Evolutionary conservation across 306 rosid genomes (phyloP).

Genomic region (Inga oerstediana): DNA sequence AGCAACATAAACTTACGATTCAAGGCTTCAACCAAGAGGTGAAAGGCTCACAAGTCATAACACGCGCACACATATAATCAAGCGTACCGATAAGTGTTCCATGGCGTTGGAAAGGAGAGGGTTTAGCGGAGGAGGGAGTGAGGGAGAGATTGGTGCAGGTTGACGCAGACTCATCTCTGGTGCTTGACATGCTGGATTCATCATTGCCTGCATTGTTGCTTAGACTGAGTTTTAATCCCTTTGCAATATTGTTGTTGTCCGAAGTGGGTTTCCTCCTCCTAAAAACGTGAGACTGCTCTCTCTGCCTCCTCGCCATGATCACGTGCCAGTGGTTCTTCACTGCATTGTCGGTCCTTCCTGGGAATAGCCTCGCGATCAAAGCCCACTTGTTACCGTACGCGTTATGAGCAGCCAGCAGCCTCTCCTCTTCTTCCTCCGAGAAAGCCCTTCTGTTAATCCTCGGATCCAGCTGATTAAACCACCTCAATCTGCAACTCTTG

Average conservation of each 20-base stretch:
- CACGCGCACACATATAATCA: background rate
- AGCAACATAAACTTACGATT: background rate
- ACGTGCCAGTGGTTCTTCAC: constrained; percentile 99
- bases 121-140: constrained; percentile 29
- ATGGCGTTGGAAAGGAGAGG: constrained; percentile 11
- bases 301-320: constrained; percentile 79
- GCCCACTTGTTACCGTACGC: constrained; percentile 95
- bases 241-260: constrained; percentile 3
- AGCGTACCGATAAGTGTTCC: constrained; percentile 49
- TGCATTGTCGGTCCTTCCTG: constrained; percentile 95
- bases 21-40: background rate
- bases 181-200: constrained; percentile 65
- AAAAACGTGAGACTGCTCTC: constrained; percentile 61
- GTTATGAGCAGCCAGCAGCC: constrained; percentile 67
- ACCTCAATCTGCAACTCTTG: constrained; percentile 92
- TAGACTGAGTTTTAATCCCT: constrained; percentile 32
- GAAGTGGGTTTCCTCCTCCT: constrained; percentile 58
- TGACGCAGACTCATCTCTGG: constrained; percentile 62
- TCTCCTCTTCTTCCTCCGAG: constrained; percentile 82
- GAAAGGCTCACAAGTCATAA: background rate
- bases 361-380: constrained; percentile 79
- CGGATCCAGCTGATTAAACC: constrained; percentile 95
- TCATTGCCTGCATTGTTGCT: constrained; percentile 53
- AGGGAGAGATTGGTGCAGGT: constrained; percentile 71
- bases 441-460: constrained; percentile 74